Conservation (phyloP, 179 eudicot genomes). For the Beta corolliflora region DNA sequence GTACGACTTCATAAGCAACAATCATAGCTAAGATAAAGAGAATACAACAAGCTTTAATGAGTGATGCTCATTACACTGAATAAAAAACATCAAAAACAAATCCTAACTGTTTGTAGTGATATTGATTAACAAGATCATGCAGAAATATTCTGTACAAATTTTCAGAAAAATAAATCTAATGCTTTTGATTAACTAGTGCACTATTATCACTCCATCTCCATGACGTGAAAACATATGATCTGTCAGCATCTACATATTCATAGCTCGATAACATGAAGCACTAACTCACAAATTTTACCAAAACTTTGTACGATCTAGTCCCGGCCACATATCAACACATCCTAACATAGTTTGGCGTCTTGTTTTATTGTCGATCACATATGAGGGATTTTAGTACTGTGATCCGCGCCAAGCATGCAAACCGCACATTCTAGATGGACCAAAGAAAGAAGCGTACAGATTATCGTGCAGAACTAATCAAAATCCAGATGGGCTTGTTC, state of each 20-base stretch:
- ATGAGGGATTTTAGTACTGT: neutral
- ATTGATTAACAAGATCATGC: neutral
- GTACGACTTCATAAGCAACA: neutral
- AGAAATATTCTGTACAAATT: conserved; percentile 27
- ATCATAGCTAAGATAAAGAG: neutral
- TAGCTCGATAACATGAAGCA: neutral
- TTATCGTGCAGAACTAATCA: conserved; percentile 9
- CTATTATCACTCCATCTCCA: neutral
- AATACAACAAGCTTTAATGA: neutral
- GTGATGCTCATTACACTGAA: neutral
- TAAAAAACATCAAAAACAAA: neutral
- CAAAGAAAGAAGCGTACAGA: neutral
- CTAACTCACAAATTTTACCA: conserved; percentile 24
- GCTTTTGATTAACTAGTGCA: neutral
- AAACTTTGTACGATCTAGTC: conserved; percentile 22
- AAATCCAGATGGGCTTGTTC: conserved; percentile 25
- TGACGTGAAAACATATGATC: neutral
- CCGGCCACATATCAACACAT: conserved; percentile 3
- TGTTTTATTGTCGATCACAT: neutral
- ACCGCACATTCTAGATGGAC: neutral
- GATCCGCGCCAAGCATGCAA: neutral
- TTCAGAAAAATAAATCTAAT: neutral
- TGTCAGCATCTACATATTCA: neutral
- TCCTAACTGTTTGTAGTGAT: neutral
- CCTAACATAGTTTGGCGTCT: no score